phyloP scores from a whole-genome alignment of 2,329 filamentous ascomycete genomes.

The Ceratocystis huliohia region DNA sequence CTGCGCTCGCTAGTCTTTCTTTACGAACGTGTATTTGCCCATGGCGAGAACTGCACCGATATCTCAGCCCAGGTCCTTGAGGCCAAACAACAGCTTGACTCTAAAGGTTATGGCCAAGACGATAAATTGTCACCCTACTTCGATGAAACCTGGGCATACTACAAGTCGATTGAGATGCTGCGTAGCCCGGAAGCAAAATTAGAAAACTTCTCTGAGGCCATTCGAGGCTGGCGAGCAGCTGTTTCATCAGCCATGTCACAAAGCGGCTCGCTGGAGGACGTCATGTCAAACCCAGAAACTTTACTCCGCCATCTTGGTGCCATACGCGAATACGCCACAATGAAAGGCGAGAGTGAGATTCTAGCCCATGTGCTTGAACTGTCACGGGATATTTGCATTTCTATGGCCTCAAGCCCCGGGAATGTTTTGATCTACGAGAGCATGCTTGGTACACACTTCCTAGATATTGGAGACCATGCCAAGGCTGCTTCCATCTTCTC shows the following conservation, averaged over 20 bases:
- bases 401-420: slow-evolving; percentile 26
- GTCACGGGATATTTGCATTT: slow-evolving; percentile 31
- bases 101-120: slow-evolving; percentile 15
- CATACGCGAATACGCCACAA: slow-evolving; percentile 38
- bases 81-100: slow-evolving; percentile 13
- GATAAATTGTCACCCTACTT: slow-evolving; percentile 17
- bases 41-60: slow-evolving; percentile 12
- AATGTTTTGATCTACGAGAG: slow-evolving; percentile 36
- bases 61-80: slow-evolving; percentile 6
- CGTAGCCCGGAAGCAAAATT: slow-evolving; percentile 8
- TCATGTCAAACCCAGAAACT: slow-evolving; percentile 31
- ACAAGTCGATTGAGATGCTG: slow-evolving; percentile 20
- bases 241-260: slow-evolving; percentile 19
- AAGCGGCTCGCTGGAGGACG: slow-evolving; percentile 19
- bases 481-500: slow-evolving; percentile 41
- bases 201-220: slow-evolving; percentile 14
- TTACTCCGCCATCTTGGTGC: slow-evolving; percentile 40
- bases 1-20: slow-evolving; percentile 40
- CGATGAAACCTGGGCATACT: slow-evolving; percentile 20
- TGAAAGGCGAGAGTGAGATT: slow-evolving; percentile 38
- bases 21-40: slow-evolving; percentile 25
- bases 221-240: slow-evolving; percentile 17
- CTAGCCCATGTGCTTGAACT: slow-evolving; percentile 38
- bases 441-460: slow-evolving; percentile 40
- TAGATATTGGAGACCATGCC: slow-evolving; percentile 39